A percentile compares a stretch with the other conserved stretches of the same genome.
phyloP scores from a whole-genome alignment of 2,329 filamentous ascomycete genomes.

The Neodidymelliopsis sp. region DNA sequence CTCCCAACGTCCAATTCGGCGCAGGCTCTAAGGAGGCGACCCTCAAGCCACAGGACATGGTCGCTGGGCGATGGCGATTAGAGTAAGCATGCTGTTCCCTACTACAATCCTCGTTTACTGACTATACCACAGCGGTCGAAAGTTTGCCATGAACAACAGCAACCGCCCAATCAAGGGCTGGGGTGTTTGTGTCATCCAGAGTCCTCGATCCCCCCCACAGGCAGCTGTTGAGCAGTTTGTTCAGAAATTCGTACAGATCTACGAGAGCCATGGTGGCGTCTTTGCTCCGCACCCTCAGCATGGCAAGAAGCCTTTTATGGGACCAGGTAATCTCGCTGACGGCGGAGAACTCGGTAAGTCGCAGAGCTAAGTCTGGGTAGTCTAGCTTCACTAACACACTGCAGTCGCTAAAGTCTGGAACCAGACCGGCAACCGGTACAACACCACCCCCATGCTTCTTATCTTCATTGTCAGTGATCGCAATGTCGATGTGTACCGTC shows the following conservation, averaged over 20 bases:
- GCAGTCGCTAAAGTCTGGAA: constrained; percentile 65
- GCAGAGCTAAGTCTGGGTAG: no score
- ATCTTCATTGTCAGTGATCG: constrained; percentile 79
- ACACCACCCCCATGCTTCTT: constrained; percentile 73
- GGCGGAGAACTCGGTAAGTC: constrained; percentile 50
- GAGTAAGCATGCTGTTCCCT: constrained; percentile 55
- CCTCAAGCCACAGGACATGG: constrained; percentile 51
- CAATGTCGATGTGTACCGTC: constrained; percentile 76
- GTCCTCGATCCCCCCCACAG: constrained; percentile 51
- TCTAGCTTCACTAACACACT: constrained; percentile 1
- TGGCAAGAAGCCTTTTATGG: constrained; percentile 43
- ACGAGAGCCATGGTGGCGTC: constrained; percentile 67
- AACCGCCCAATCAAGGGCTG: constrained; percentile 69
- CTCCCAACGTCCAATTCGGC: constrained; percentile 75
- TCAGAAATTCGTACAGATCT: constrained; percentile 67
- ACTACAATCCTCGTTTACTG: neutral
- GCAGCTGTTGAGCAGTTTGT: constrained; percentile 61
- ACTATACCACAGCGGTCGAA: constrained; percentile 61
- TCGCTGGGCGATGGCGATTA: constrained; percentile 84
- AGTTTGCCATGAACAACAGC: constrained; percentile 73
- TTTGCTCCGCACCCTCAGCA: constrained; percentile 49
- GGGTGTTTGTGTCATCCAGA: constrained; percentile 74
- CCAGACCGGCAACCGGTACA: constrained; percentile 60
- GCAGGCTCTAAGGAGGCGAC: constrained; percentile 31
- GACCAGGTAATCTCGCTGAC: constrained; percentile 39